Base-by-base conservation (phyloP, 441 rosid species). In the Kokia cookei region DNA sequence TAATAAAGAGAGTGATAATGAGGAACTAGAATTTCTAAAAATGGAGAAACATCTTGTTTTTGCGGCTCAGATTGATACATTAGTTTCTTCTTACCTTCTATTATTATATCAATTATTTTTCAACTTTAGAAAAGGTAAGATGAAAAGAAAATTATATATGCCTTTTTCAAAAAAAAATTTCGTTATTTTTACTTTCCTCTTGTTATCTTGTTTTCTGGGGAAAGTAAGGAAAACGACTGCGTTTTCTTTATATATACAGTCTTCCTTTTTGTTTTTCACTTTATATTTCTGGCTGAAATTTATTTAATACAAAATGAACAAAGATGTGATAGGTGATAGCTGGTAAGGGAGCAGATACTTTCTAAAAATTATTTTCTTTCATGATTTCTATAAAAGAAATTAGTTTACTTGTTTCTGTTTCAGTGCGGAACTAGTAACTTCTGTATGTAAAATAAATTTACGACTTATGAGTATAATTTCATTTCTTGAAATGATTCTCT, bases 1-100 rank as follows among this genome's bases (percentile, higher is more conserved):
- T 27, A 27, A 61, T 61, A 48, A 65, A 66, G 67, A 37, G 66
- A 65, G 75, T 73, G 70, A 77, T 73, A 42, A 72, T 79, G 75
- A 72, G 48, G 74, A 71, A 17, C 57, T 26, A 13, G 3, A 72
- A 24, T 68, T 78, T 72, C 91, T 77, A 85, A 76, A 82, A 70
- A 64, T 78, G 79, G 87, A 65, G 80, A 75, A 78, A 73, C 88
- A 72, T 35, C 19, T 73, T 75, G 32, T 63, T 73, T 81, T 77
- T 81, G 82, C 79, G 76, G 84, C 83, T 75, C 76, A 69, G 85
- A 74, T 84, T 75, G 83, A 74, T 62, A 59, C 76, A 75, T 70
- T 76, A 53, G 45, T 81, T 81, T 78, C 82, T 60, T 50, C 15
- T 2, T 45, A 43, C 66, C 69, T 78, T 40, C 43, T 9, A 27